These are phyloP conservation scores for Clitocybe nebularis DNA, from an alignment of 1,284 basidiomycete species.

Conservation along the genomic window DNA sequence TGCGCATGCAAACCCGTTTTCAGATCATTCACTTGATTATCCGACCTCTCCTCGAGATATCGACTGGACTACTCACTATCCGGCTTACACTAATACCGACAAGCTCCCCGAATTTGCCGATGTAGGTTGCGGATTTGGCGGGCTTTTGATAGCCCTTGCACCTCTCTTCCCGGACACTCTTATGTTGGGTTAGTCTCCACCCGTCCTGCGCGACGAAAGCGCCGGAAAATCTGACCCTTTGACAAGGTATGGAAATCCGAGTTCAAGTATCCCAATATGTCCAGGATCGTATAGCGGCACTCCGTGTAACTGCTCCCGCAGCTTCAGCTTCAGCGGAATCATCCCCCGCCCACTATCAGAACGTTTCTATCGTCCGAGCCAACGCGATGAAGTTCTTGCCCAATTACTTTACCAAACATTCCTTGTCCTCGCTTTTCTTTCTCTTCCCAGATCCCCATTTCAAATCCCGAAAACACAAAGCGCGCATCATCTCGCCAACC, in stretches of 20 bases:
- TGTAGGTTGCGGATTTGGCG: constrained; percentile 97
- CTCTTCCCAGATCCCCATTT: constrained; percentile 99
- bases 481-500: constrained; percentile 94
- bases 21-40: constrained; percentile 91
- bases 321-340: constrained; percentile 20
- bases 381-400: constrained; percentile 99
- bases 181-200: constrained; percentile 79
- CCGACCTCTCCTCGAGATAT: constrained; percentile 77
- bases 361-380: constrained; percentile 91
- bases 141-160: constrained; percentile 86
- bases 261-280: constrained; percentile 97
- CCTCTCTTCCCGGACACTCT: constrained; percentile 89
- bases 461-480: constrained; percentile 98
- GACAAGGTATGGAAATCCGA: constrained; percentile 91
- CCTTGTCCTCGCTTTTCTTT: constrained; percentile 93
- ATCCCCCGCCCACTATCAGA: constrained; percentile 63
- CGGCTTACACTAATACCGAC: constrained; percentile 54
- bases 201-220: neutral
- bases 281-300: constrained; percentile 86
- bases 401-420: constrained; percentile 92
- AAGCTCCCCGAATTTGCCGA: constrained; percentile 92
- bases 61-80: constrained; percentile 88
- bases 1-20: constrained; percentile 98
- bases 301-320: constrained; percentile 57
- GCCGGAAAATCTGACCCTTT: constrained; percentile 5